Conservation (phyloP, 176 grass and related monocot genomes). For the Cocos nucifera region DNA sequence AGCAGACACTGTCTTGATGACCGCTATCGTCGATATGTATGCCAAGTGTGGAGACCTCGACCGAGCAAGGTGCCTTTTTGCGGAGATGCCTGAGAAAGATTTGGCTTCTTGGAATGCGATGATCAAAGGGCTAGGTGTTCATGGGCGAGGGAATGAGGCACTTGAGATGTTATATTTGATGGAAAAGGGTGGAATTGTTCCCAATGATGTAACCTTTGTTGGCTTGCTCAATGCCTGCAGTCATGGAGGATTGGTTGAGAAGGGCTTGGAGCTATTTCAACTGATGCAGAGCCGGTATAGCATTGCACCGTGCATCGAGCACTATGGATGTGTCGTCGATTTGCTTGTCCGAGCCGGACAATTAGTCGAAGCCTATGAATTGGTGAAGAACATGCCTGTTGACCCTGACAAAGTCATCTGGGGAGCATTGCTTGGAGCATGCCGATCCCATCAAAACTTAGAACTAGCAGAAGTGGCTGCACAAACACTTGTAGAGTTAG, state of each 20-base stretch:
- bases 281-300: slow-evolving; percentile 1
- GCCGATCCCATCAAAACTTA: neutral
- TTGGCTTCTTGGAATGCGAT: slow-evolving; percentile 14
- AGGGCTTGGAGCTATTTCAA: slow-evolving; percentile 6
- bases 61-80: neutral
- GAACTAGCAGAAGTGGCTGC: slow-evolving; percentile 7
- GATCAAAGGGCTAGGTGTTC: slow-evolving; percentile 7
- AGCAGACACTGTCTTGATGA: neutral
- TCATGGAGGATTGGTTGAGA: slow-evolving; percentile 7
- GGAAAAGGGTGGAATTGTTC: slow-evolving; percentile 4
- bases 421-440: slow-evolving; percentile 2
- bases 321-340: slow-evolving; percentile 9
- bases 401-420: neutral
- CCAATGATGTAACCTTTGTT: slow-evolving; percentile 9
- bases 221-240: slow-evolving; percentile 9
- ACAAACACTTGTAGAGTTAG: neutral
- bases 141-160: slow-evolving; percentile 6
- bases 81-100: slow-evolving; percentile 7
- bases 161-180: neutral
- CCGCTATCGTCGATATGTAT: slow-evolving; percentile 10
- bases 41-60: slow-evolving; percentile 5
- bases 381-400: neutral
- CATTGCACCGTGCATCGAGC: slow-evolving; percentile 2
- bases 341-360: slow-evolving; percentile 2
- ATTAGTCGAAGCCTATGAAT: neutral